Conservation (phyloP, 106 monocot species). For the Alisma plantagoaquatica region DNA sequence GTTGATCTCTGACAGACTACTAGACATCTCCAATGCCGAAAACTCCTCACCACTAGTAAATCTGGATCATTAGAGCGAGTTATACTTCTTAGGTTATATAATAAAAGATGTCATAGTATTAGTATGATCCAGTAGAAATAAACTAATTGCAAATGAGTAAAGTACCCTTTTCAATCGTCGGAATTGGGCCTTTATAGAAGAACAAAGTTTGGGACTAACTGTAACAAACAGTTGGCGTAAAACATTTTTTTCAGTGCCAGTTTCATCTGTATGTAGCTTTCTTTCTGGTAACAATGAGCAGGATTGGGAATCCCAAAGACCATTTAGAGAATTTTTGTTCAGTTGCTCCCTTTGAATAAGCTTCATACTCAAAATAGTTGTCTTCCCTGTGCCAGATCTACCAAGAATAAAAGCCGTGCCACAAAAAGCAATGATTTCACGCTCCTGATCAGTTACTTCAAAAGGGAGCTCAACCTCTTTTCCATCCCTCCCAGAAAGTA, state of each 20-base stretch:
- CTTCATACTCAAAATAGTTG: conserved; percentile 21
- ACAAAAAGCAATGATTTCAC: conserved; percentile 12
- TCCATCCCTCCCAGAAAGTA: conserved; percentile 17
- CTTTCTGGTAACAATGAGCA: background rate
- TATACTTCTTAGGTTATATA: no score
- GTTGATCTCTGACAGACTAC: conserved; percentile 32
- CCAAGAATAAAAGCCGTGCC: conserved; percentile 22
- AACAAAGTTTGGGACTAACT: conserved; percentile 25
- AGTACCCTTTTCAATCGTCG: conserved; percentile 10
- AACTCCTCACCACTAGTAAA: conserved; percentile 13
- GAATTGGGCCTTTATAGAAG: conserved; percentile 13
- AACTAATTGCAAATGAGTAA: background rate
- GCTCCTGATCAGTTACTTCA: conserved; percentile 18
- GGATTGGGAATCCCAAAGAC: background rate
- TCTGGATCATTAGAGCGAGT: no score
- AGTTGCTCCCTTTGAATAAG: conserved; percentile 22
- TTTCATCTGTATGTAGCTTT: background rate
- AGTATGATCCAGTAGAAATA: no score
- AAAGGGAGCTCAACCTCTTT: conserved; percentile 19
- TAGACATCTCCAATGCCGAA: background rate
- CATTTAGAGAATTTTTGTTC: conserved; percentile 4
- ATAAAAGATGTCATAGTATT: no score
- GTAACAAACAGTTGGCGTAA: conserved; percentile 22
- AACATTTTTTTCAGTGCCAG: background rate
- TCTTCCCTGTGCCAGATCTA: conserved; percentile 27